Base-by-base conservation (phyloP, 83 land plant species). In the Picea engelmannii region DNA sequence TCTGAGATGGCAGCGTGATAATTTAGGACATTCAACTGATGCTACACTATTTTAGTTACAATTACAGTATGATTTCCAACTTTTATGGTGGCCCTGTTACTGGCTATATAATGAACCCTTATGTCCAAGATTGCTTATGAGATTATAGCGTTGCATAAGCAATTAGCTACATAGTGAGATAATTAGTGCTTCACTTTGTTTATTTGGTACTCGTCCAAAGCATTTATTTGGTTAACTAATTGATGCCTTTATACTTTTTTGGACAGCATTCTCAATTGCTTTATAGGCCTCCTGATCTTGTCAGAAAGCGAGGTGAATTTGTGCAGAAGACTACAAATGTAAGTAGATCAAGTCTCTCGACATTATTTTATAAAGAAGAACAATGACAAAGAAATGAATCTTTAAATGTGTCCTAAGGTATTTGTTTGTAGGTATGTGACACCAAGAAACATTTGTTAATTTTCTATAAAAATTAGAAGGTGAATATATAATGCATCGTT, bases 281-380 rank as follows among this genome's bases (percentile, higher is more conserved):
- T 12, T 87, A 88, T 79, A 90, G 92, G 76, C 94, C 89, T 79
- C 88, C 81, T 63, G 87, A 86, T 1, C 87, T 92, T 21, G 58
- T 84, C 13, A 86, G 79, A 61, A 92, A 87, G 81, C 92, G 94
- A 80, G 94, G 90, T 24, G 42, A 79, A 17, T 78, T 87, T 47
- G 40, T 82, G 8, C 94, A 90, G 73, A 90, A 81, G 81, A 24
- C 27, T 16, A 78, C 87, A n/a, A 60, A 73, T 81, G 94, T 92
- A 88, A 88, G 92, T 86, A 42, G 55, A 70, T 84, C 24, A 73
- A 49, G 60, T 79, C n/a, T 21, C 67, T 79, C 7, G 2, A 15
- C 7, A 10, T 17, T 42, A 15, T 63, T 42, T 64, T 61, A 9
- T 76, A 44, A 44, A 17, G 58, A 73, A 44, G 21, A 44, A 73